A percentile compares a stretch with the other conserved stretches of the same genome.
phyloP scores from a whole-genome alignment of 495 filamentous ascomycete species.

The Podospora tetraspora region DNA sequence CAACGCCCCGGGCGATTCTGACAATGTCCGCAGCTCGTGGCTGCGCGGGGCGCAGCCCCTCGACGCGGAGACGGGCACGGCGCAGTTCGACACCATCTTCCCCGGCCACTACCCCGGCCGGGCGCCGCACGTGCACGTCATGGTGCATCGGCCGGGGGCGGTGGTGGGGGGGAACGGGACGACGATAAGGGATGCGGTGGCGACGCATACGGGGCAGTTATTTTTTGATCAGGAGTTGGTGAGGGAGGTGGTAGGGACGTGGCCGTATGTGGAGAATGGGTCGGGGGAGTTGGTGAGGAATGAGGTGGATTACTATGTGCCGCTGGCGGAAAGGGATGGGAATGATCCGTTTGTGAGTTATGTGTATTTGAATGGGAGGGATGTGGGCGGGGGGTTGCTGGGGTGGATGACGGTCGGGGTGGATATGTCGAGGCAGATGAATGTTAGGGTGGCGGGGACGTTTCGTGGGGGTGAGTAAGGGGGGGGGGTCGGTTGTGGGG shows the following conservation, averaged over 20 bases:
- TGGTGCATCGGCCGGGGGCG: slow-evolving; percentile 41
- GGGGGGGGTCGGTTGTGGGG: too few species aligned
- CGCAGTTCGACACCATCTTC: slow-evolving; percentile 48
- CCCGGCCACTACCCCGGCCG: slow-evolving; percentile 53
- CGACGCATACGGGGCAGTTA: slow-evolving; percentile 54
- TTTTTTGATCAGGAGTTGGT: slow-evolving; percentile 60
- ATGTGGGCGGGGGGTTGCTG: slow-evolving; percentile 48
- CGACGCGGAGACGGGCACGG: slow-evolving; percentile 39
- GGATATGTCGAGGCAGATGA: slow-evolving; percentile 26
- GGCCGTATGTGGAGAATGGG: slow-evolving; percentile 53
- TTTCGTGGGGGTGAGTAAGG: background rate
- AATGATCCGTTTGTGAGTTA: slow-evolving; percentile 52
- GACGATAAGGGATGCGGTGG: slow-evolving; percentile 33
- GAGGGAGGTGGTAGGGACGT: slow-evolving; percentile 46
- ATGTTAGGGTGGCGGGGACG: background rate
- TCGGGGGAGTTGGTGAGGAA: slow-evolving; percentile 45
- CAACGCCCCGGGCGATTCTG: slow-evolving; percentile 38
- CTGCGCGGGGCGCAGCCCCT: slow-evolving; percentile 48
- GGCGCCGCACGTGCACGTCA: slow-evolving; percentile 40
- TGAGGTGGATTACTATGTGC: slow-evolving; percentile 39
- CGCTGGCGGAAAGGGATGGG: slow-evolving; percentile 34
- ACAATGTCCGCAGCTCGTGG: slow-evolving; percentile 58
- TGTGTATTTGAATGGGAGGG: slow-evolving; percentile 39
- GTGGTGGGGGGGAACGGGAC: slow-evolving; percentile 44
- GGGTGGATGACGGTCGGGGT: slow-evolving; percentile 53